A percentile compares a stretch with the other conserved stretches of the same genome.
Evolutionary conservation across 257 asterid genomes (phyloP).

Genomic region (Sherardia arvensis): DNA sequence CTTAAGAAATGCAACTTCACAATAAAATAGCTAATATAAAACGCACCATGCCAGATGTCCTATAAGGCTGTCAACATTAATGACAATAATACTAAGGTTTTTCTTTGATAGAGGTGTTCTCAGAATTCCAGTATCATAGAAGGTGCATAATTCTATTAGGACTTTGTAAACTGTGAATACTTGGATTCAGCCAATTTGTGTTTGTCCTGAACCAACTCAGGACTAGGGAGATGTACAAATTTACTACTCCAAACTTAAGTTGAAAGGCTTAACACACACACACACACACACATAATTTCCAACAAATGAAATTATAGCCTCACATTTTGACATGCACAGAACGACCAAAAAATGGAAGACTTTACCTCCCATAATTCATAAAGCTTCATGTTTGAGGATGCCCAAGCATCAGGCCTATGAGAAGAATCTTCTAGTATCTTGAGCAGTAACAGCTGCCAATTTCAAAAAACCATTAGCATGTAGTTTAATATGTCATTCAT

Average conservation of each 20-base stretch:
- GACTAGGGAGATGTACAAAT: neutral
- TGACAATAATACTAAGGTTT: neutral
- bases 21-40: neutral
- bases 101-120: neutral
- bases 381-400: conserved; percentile 34
- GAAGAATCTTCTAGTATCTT: conserved; percentile 37
- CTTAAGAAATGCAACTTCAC: conserved; percentile 4
- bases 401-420: conserved; percentile 22
- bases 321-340: neutral
- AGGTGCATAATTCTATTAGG: neutral
- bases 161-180: neutral
- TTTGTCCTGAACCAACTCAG: neutral
- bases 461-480: conserved; percentile 9
- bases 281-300: too few species aligned
- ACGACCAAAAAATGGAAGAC: conserved; percentile 6
- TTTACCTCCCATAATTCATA: conserved; percentile 57
- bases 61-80: neutral
- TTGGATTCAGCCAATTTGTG: neutral
- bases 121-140: conserved; percentile 1
- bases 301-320: neutral
- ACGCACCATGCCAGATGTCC: neutral
- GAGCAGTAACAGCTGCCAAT: conserved; percentile 58
- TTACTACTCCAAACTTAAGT: neutral
- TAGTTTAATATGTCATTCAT: conserved; percentile 5
- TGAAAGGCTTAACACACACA: neutral